A percentile compares a stretch with the other conserved stretches of the same genome.
Evolutionary conservation across 1,139 yeast species (phyloP).

Genomic region (Candida pseudocylindracea): DNA sequence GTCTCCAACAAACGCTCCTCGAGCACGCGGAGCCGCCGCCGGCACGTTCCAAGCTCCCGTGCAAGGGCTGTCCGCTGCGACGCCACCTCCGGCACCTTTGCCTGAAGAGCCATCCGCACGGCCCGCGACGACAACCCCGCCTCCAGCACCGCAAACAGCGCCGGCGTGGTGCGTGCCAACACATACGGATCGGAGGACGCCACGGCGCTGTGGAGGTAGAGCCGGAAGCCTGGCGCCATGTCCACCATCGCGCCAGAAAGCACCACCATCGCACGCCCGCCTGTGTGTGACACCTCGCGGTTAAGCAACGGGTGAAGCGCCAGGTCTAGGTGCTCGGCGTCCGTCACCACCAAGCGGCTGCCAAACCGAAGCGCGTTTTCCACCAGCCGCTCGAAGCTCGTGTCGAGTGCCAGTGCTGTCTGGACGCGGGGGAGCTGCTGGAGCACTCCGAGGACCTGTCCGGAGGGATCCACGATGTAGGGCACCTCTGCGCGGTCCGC

Average conservation of each 20-base stretch:
- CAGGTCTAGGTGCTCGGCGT: slow-evolving; percentile 70
- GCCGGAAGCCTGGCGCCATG: slow-evolving; percentile 35
- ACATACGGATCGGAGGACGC: slow-evolving; percentile 4
- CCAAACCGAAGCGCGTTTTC: slow-evolving; percentile 80
- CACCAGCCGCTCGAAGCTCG: slow-evolving; percentile 42
- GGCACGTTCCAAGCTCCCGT: no score
- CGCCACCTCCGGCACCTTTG: no score
- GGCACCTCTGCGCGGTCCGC: slow-evolving; percentile 21
- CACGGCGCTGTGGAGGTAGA: slow-evolving; percentile 27
- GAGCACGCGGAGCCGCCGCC: no score
- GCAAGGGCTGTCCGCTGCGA: no score
- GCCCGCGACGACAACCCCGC: no score
- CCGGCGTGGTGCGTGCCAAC: no score
- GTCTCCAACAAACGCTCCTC: no score
- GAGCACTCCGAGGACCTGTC: slow-evolving; percentile 20
- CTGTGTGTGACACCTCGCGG: slow-evolving; percentile 37
- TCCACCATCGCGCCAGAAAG: slow-evolving; percentile 50
- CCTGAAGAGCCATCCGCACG: no score
- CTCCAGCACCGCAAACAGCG: no score
- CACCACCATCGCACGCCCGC: slow-evolving; percentile 44
- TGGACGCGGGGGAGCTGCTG: slow-evolving; percentile 21
- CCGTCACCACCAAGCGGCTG: slow-evolving; percentile 44
- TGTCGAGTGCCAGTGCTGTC: no score
- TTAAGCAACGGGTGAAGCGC: slow-evolving; percentile 38
- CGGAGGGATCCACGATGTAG: slow-evolving; percentile 55